Evolutionary conservation across 345 rosid genomes (phyloP), one percentile per base, ranked within the genome.

Genomic region (Eucalyptus tenuipes): DNA sequence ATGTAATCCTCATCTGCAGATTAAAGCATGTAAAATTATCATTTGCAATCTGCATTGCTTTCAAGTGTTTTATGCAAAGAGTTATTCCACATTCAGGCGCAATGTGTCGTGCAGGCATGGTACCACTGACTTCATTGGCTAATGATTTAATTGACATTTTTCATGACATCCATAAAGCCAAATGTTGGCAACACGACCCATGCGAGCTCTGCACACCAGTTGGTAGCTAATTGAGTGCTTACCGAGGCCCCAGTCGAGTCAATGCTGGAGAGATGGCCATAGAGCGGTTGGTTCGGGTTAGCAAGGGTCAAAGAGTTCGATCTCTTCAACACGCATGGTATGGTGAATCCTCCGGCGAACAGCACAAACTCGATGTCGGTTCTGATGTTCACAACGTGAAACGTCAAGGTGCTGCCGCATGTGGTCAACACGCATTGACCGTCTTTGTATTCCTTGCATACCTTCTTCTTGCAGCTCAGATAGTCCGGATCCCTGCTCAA

Each of bases 1-100:
- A 95, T 53, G 95, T 93, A 47, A 95, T n/a, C 90, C 93, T 94
- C 95, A 95, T 93, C 98, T 95, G 92, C 91, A 87, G 17, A 89
- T 27, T 55, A 57, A 53, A 11, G 86, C 61, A 50, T 2, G 42
- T 22, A 17, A 12, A 47, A 42, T 37, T 61, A 7, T 40, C 22
- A 87, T 87, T 64, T 12, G 37, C 71, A 64, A 29, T n/a, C 71
- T 13, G 5, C 37, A 64, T 64, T 64, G 71, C 71, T 64, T 64
- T n/a, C 37, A 4, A 64, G 18, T 64, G 71, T 64, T 13, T 61
- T 64, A 64, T 64, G 71, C 71, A 13, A 61, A 64, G 71, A 64
- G 71, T 64, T 64, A 64, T 64, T 64, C 75, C 37, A n/a, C 75
- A 16, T 37, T 64, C 75, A 64, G 75, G 75, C 37, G 75, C 37